Evolutionary conservation across 176 grass and related monocot genomes (phyloP).

Genomic region (Aegilops longissima): DNA sequence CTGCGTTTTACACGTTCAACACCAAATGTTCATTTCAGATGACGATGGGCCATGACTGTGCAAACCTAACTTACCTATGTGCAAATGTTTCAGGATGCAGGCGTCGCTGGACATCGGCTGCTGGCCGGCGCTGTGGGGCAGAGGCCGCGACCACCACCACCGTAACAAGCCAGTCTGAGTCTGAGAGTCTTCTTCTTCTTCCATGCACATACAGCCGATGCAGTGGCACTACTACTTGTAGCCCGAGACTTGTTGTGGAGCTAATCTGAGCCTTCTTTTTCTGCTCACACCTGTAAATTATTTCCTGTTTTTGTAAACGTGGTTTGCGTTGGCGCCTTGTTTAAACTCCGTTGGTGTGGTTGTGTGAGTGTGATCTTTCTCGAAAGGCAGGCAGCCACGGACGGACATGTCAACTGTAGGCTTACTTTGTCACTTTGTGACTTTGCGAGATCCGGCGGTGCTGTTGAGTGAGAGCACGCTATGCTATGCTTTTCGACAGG

Average conservation of each 20-base stretch:
- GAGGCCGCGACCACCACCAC: constrained; percentile 8
- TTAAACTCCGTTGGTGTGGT: neutral
- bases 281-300: neutral
- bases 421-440: neutral
- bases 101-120: constrained; percentile 29
- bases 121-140: constrained; percentile 50
- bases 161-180: neutral
- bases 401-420: neutral
- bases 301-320: neutral
- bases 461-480: neutral
- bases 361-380: neutral
- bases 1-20: no score
- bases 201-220: neutral
- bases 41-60: no score
- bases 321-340: neutral
- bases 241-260: neutral
- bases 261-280: neutral
- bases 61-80: no score
- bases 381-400: neutral
- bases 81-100: neutral
- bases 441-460: neutral
- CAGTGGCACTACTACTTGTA: neutral
- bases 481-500: neutral
- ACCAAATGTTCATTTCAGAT: no score
- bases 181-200: no score